Evolutionary conservation across 805 yeast genomes (phyloP).

Genomic region (Yamadazyma endophytica): DNA sequence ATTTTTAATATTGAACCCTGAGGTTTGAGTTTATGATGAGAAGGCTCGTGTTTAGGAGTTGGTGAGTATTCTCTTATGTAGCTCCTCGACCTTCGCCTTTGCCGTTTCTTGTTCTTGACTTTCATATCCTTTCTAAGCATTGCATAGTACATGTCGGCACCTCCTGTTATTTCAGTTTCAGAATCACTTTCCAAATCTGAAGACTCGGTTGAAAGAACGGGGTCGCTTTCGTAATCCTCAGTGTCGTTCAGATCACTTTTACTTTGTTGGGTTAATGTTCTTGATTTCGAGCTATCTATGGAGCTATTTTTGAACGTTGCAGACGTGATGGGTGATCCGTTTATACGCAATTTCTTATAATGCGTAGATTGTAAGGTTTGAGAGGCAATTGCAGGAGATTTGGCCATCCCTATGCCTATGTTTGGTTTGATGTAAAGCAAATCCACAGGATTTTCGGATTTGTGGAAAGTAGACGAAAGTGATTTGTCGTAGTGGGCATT

Average conservation of each 20-base stretch:
- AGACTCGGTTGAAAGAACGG: constrained; percentile 8
- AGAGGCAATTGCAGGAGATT: constrained; percentile 35
- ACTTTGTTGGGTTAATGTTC: background rate
- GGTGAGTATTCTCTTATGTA: constrained; percentile 19
- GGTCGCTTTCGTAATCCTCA: constrained; percentile 7
- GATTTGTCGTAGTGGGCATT: constrained; percentile 11
- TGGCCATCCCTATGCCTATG: constrained; percentile 7
- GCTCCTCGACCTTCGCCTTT: constrained; percentile 3
- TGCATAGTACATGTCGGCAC: constrained; percentile 12
- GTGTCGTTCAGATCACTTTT: background rate
- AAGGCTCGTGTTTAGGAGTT: constrained; percentile 38
- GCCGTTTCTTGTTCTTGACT: constrained; percentile 11
- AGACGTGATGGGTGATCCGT: constrained; percentile 31
- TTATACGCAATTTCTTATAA: constrained; percentile 40
- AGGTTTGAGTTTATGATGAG: constrained; percentile 38
- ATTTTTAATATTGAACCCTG: constrained; percentile 37
- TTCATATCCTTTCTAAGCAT: constrained; percentile 12
- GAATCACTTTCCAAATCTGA: constrained; percentile 10
- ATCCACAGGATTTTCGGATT: constrained; percentile 13
- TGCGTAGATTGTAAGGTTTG: constrained; percentile 33
- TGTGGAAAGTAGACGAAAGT: constrained; percentile 10
- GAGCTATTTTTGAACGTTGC: constrained; percentile 9
- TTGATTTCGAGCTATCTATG: background rate
- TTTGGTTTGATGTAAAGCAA: constrained; percentile 10
- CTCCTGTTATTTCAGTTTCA: constrained; percentile 3